Evolutionary conservation across 1,139 yeast species (phyloP).

Genomic region (Geotrichum cucujoidarum): DNA sequence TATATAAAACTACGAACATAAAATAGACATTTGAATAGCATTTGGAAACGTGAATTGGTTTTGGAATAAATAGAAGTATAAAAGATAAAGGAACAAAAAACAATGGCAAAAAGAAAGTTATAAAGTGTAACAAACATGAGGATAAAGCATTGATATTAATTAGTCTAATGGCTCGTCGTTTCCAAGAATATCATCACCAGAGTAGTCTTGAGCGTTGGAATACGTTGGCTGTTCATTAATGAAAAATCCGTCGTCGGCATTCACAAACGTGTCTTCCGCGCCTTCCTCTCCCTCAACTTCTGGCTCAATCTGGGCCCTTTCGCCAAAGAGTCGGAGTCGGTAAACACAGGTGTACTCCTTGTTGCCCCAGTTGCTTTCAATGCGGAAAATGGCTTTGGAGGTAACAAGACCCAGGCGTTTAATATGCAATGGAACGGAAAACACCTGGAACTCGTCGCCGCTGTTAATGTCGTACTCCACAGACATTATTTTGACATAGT

Average conservation of each 20-base stretch:
- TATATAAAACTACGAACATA: too few relatives aligned
- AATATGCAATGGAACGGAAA: constrained; percentile 27
- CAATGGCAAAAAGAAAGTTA: too few relatives aligned
- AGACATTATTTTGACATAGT: constrained; percentile 28
- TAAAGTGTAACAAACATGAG: too few relatives aligned
- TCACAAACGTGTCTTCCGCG: not conserved
- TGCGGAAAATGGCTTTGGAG: constrained; percentile 25
- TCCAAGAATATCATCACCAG: not conserved
- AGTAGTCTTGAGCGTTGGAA: not conserved
- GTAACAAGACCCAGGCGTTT: constrained; percentile 22
- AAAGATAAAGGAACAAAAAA: too few relatives aligned
- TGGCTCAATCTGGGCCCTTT: too few relatives aligned
- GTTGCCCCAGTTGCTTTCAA: constrained; percentile 37
- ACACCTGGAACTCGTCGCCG: constrained; percentile 30
- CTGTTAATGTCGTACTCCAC: constrained; percentile 31
- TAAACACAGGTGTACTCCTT: constrained; percentile 35
- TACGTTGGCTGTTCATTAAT: not conserved
- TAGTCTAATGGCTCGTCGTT: not conserved
- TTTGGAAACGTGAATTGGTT: too few relatives aligned
- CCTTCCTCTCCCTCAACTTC: not conserved
- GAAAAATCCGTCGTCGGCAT: not conserved
- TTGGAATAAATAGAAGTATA: too few relatives aligned
- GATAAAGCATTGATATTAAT: not conserved
- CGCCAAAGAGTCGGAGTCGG: constrained; percentile 34
- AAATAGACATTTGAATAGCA: too few relatives aligned